Evolutionary conservation across 345 rosid species (phyloP).

Genomic region (Eutrema yunnanense): DNA sequence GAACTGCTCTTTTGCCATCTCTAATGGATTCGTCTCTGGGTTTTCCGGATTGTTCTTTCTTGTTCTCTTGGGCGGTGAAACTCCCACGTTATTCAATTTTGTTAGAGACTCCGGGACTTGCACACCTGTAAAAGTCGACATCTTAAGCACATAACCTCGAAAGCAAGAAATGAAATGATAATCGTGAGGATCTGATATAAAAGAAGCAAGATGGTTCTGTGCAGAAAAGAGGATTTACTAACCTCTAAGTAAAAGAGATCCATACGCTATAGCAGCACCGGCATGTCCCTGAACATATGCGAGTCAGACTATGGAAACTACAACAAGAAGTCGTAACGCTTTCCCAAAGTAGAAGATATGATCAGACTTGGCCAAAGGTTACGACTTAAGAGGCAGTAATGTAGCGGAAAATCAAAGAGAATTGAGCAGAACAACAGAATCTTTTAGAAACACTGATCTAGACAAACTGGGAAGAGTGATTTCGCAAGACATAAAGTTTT

Average conservation of each 20-base stretch:
- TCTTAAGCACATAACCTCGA: not conserved
- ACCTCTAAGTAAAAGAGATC: constrained; percentile 91
- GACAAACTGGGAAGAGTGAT: not conserved
- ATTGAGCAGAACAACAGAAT: not conserved
- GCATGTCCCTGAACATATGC: constrained; percentile 60
- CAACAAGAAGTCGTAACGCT: not conserved
- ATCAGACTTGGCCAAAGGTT: not conserved
- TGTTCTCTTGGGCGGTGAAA: constrained; percentile 36
- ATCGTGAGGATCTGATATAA: not conserved
- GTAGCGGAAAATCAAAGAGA: not conserved
- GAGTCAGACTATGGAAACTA: constrained; percentile 1
- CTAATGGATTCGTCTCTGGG: constrained; percentile 33
- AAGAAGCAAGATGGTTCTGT: not conserved
- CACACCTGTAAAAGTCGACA: constrained; percentile 40
- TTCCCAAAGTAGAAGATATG: not conserved
- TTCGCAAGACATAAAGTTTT: not conserved
- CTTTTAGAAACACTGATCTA: not conserved
- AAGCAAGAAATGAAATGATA: not conserved
- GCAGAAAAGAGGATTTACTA: constrained; percentile 4
- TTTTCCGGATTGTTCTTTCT: constrained; percentile 9
- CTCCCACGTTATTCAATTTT: constrained; percentile 34
- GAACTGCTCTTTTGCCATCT: constrained; percentile 73
- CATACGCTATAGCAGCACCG: constrained; percentile 88
- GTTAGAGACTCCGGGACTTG: constrained; percentile 62
- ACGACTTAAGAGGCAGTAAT: not conserved